phyloP scores from a whole-genome alignment of 768 basidiomycete species.

The Dentipellis sp. region DNA sequence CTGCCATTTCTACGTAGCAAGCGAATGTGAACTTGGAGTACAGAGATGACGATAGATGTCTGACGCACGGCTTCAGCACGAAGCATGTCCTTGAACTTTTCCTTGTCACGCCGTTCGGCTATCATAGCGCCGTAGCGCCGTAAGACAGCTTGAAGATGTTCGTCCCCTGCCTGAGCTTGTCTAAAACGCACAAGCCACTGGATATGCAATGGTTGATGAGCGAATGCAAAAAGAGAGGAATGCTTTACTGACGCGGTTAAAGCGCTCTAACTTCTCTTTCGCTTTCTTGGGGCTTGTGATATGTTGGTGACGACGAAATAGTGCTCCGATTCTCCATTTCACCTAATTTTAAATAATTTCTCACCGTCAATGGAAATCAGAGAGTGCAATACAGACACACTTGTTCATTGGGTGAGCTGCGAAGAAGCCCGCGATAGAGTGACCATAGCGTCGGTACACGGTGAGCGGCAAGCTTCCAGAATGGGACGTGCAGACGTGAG shows the following conservation, averaged over 20 bases:
- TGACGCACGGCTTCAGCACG: constrained; percentile 43
- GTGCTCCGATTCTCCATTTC: constrained; percentile 40
- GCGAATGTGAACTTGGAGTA: background rate
- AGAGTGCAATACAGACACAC: constrained; percentile 28
- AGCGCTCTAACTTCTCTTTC: constrained; percentile 34
- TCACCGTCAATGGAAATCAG: background rate
- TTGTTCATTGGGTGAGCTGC: constrained; percentile 42
- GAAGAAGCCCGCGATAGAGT: constrained; percentile 63
- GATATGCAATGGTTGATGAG: background rate
- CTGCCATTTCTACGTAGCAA: constrained; percentile 42
- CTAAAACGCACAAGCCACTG: constrained; percentile 57
- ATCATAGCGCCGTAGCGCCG: constrained; percentile 53
- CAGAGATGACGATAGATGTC: background rate
- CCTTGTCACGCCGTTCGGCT: constrained; percentile 37
- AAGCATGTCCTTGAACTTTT: constrained; percentile 35
- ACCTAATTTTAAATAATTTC: constrained; percentile 32
- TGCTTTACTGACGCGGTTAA: too few species aligned
- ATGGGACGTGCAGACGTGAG: constrained; percentile 49
- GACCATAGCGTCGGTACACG: constrained; percentile 70
- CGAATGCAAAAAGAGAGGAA: background rate
- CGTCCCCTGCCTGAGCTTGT: constrained; percentile 45
- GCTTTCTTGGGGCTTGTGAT: constrained; percentile 47
- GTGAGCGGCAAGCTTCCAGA: constrained; percentile 64
- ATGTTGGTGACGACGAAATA: constrained; percentile 44
- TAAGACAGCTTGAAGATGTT: constrained; percentile 35